A percentile compares a stretch with the other conserved stretches of the same genome.
phyloP scores from a whole-genome alignment of 2,329 filamentous ascomycete species.

The Phaeosphaeria sp. region DNA sequence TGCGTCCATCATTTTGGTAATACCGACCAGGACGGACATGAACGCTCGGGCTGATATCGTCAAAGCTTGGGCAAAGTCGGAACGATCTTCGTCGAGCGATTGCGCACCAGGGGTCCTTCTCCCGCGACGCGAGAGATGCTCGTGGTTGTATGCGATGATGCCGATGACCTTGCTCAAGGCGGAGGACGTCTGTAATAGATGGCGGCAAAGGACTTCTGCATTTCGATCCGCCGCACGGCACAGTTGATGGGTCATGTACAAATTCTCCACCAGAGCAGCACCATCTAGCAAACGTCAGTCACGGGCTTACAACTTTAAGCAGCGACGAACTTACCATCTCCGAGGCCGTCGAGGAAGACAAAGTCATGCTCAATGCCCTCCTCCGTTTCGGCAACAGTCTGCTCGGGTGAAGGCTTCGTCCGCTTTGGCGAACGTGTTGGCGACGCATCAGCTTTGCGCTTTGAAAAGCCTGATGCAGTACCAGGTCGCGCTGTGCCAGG shows the following conservation, averaged over 20 bases:
- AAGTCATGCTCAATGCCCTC: slow-evolving; percentile 35
- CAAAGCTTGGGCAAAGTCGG: slow-evolving; percentile 35
- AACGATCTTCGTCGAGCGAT: slow-evolving; percentile 30
- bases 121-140: slow-evolving; percentile 22
- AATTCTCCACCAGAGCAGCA: slow-evolving; percentile 27
- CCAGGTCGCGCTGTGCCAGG: too few species aligned
- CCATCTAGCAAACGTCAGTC: slow-evolving; percentile 26
- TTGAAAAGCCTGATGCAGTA: slow-evolving; percentile 12
- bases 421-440: slow-evolving; percentile 21
- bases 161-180: slow-evolving; percentile 34
- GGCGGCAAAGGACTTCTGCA: slow-evolving; percentile 29
- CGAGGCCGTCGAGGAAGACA: slow-evolving; percentile 34
- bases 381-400: slow-evolving; percentile 17
- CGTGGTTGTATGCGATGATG: slow-evolving; percentile 25
- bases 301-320: background rate
- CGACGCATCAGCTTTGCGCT: slow-evolving; percentile 26
- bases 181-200: slow-evolving; percentile 29
- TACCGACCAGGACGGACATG: slow-evolving; percentile 40
- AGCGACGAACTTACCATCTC: slow-evolving; percentile 21
- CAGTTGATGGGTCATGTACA: slow-evolving; percentile 40
- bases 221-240: slow-evolving; percentile 24
- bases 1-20: slow-evolving; percentile 25
- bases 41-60: slow-evolving; percentile 40
- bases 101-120: slow-evolving; percentile 8
- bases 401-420: slow-evolving; percentile 15